Evolutionary conservation across 805 yeast genomes (phyloP), one percentile per base, ranked within the genome.

Genomic region (Lipomyces lipofer): DNA sequence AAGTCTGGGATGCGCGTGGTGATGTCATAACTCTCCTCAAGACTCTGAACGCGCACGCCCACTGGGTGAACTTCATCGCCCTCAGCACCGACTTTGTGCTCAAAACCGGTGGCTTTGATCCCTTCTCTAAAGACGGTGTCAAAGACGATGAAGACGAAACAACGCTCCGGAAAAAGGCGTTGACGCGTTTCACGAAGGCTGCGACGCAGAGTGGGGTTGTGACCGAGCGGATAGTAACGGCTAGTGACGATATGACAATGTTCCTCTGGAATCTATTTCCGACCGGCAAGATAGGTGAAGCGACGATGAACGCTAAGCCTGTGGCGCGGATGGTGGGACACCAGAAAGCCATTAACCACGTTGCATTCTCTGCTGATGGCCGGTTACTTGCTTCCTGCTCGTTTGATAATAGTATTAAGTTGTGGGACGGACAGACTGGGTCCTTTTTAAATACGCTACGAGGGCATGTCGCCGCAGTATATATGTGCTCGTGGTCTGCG

Each of bases 381-480:
- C 79, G 96, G 58, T 79, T 81, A 63, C 79, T 94, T 47, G 96
- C 92, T 0, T 87, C 96, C 3, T 91, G 96, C 2, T 90, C 97
- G 0, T 94, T 94, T 67, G 99, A 94, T 69, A 94, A 94, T 69
- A 88, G 96, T 1, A 84, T 94, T 63, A 94, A 94, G 71, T 73
- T 94, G 51, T 94, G 99, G 99, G 97, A 92, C 68, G 98, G 97
- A 12, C 73, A 87, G 61, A 86, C 86, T 55, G 99, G 99, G 35
- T 86, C 86, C 56, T 94, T 91, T 62, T 71, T 94, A 27, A 82
- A 95, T 4, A 89, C 98, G 0, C 82, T 94, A 66, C 77, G 99
- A 61, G 99, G 99, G 1, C 99, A 94, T 69, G 99, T 94, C 54
- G 97, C 97, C 0, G 89, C 98, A 2, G 99, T 94, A 0, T 94